phyloP scores from a whole-genome alignment of 2,329 filamentous ascomycete species.

The Rutstroemia sp. region DNA sequence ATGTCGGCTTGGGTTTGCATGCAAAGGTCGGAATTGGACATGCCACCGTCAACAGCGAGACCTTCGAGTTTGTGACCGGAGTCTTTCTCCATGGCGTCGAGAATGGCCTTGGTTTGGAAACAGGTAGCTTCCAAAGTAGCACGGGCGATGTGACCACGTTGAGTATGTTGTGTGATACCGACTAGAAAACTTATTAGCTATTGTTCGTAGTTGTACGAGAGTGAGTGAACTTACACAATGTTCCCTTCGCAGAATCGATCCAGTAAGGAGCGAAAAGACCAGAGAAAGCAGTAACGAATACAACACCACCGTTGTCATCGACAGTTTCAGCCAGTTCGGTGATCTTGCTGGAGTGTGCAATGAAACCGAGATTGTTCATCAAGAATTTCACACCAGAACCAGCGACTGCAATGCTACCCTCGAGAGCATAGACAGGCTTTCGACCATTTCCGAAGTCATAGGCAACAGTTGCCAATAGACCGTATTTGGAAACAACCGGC shows the following conservation, averaged over 20 bases:
- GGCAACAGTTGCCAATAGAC: slow-evolving; percentile 77
- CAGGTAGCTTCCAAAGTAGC: slow-evolving; percentile 87
- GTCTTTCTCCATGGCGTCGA: slow-evolving; percentile 86
- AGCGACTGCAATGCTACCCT: slow-evolving; percentile 77
- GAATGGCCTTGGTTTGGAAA: slow-evolving; percentile 86
- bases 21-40: slow-evolving; percentile 80
- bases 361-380: slow-evolving; percentile 55
- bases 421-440: slow-evolving; percentile 64
- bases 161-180: slow-evolving; percentile 78
- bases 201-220: background rate
- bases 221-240: slow-evolving; percentile 39
- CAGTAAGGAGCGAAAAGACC: slow-evolving; percentile 90
- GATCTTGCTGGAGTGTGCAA: slow-evolving; percentile 43
- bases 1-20: slow-evolving; percentile 89
- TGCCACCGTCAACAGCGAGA: slow-evolving; percentile 79
- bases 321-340: slow-evolving; percentile 45
- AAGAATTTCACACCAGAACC: slow-evolving; percentile 74
- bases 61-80: slow-evolving; percentile 67
- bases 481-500: slow-evolving; percentile 78
- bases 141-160: slow-evolving; percentile 78
- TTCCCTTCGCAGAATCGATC: slow-evolving; percentile 89
- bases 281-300: slow-evolving; percentile 85
- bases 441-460: slow-evolving; percentile 62
- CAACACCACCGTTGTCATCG: slow-evolving; percentile 70
- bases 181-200: slow-evolving; percentile 35